phyloP scores from a whole-genome alignment of 73 alveolate genomes.

The Symbiodinium pilosum region DNA sequence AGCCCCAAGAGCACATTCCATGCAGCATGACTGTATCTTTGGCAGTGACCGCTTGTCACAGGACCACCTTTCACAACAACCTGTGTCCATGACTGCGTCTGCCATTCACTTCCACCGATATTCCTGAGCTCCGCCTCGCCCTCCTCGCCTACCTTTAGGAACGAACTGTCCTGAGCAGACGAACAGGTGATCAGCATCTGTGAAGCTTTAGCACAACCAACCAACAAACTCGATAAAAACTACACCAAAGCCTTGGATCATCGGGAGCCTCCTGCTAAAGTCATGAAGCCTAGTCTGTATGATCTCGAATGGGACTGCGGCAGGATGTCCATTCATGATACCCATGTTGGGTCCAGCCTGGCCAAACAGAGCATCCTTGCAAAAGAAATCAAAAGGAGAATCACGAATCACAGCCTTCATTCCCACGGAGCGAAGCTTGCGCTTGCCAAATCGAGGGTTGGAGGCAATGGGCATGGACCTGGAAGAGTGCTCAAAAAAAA shows the following conservation, averaged over 20 bases:
- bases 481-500: neutral
- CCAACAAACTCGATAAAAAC: neutral
- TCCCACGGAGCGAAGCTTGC: conserved; percentile 93
- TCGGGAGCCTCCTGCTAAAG: too few relatives aligned
- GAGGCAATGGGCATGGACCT: conserved; percentile 94
- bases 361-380: too few relatives aligned
- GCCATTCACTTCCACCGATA: neutral
- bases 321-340: conserved; percentile 86
- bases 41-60: conserved; percentile 43
- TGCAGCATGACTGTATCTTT: neutral
- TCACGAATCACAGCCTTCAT: conserved; percentile 10
- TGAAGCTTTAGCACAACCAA: too few relatives aligned
- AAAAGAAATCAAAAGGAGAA: too few relatives aligned
- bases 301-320: too few relatives aligned
- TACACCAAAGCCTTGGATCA: neutral
- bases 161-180: conserved; percentile 41
- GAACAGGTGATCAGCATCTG: neutral
- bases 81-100: neutral
- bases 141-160: conserved; percentile 87
- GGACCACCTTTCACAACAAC: conserved; percentile 82
- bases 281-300: too few relatives aligned
- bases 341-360: conserved; percentile 91
- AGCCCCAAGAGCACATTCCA: too few relatives aligned
- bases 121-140: conserved; percentile 28
- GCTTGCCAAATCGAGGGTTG: conserved; percentile 80